These are phyloP conservation scores for Penicillium hesseltinei DNA, from an alignment of 2,329 filamentous ascomycete species.

Conservation along the genomic window DNA sequence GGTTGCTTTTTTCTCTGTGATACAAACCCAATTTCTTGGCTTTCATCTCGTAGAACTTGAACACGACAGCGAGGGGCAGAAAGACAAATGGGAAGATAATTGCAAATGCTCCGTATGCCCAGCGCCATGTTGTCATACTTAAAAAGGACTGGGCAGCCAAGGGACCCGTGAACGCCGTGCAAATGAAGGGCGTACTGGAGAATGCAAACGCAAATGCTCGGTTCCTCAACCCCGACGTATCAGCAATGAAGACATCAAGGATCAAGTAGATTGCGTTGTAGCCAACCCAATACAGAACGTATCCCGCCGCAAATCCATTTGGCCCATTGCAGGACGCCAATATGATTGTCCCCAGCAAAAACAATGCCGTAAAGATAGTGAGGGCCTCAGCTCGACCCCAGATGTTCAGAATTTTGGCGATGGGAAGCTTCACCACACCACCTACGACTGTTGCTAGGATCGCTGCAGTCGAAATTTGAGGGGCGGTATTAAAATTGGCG, in stretches of 20 bases:
- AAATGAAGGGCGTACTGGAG: slow-evolving; percentile 60
- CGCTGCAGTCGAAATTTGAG: slow-evolving; percentile 48
- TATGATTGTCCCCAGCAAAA: slow-evolving; percentile 35
- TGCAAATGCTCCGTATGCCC: slow-evolving; percentile 41
- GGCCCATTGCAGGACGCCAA: too few species aligned
- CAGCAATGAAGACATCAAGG: slow-evolving; percentile 60
- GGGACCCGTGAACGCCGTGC: slow-evolving; percentile 57
- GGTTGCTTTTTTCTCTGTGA: too few species aligned
- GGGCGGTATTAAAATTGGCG: slow-evolving; percentile 52
- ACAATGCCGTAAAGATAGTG: slow-evolving; percentile 47
- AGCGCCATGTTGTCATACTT: slow-evolving; percentile 39
- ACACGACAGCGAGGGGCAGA: too few species aligned
- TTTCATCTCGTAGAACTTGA: too few species aligned
- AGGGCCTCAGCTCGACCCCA: slow-evolving; percentile 63
- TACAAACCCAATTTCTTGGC: too few species aligned
- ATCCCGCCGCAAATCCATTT: slow-evolving; percentile 44
- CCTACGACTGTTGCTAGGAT: slow-evolving; percentile 57
- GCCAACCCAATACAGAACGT: slow-evolving; percentile 63
- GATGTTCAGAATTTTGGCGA: slow-evolving; percentile 61
- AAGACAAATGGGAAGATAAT: too few species aligned
- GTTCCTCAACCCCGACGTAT: slow-evolving; percentile 60
- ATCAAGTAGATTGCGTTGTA: slow-evolving; percentile 55
- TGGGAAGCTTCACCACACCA: slow-evolving; percentile 58
- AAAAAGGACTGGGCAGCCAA: slow-evolving; percentile 53
- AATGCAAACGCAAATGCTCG: slow-evolving; percentile 61